Evolutionary conservation across 176 grass and related monocot species (phyloP).

Genomic region (Eragrostis nindensis): DNA sequence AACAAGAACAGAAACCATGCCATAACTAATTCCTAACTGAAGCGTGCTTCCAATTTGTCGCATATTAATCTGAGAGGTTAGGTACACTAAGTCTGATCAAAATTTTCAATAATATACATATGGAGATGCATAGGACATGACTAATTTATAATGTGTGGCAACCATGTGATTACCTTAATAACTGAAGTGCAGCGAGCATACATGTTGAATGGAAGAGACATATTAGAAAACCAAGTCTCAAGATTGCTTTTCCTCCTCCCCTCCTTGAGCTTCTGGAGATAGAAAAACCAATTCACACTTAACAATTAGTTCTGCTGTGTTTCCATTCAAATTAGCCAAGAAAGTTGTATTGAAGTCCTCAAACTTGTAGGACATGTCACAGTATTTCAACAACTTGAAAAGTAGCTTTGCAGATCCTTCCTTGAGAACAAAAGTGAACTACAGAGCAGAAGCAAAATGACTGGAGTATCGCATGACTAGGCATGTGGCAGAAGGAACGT

Average conservation of each 20-base stretch:
- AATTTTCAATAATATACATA: neutral
- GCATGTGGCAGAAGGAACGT: neutral
- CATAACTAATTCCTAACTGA: neutral
- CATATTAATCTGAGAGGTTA: neutral
- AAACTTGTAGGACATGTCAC: neutral
- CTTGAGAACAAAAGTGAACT: neutral
- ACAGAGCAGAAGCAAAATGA: neutral
- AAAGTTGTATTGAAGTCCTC: neutral
- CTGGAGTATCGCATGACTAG: neutral
- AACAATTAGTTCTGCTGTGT: conserved; percentile 24
- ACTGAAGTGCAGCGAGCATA: conserved; percentile 63
- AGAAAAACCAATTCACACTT: conserved; percentile 34
- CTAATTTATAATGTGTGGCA: conserved; percentile 27
- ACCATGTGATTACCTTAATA: conserved; percentile 74
- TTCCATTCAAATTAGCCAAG: conserved; percentile 28
- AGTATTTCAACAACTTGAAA: neutral
- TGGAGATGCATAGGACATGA: neutral
- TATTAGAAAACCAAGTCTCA: conserved; percentile 80
- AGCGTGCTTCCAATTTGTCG: neutral
- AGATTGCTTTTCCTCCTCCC: conserved; percentile 74
- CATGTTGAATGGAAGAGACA: conserved; percentile 80
- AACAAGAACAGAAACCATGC: conserved; percentile 5
- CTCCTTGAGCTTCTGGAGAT: conserved; percentile 53
- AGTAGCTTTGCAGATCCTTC: neutral
- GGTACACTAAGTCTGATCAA: neutral